Base-by-base conservation (phyloP, 1,139 yeast species). In the Debaryomyces robertsiae region DNA sequence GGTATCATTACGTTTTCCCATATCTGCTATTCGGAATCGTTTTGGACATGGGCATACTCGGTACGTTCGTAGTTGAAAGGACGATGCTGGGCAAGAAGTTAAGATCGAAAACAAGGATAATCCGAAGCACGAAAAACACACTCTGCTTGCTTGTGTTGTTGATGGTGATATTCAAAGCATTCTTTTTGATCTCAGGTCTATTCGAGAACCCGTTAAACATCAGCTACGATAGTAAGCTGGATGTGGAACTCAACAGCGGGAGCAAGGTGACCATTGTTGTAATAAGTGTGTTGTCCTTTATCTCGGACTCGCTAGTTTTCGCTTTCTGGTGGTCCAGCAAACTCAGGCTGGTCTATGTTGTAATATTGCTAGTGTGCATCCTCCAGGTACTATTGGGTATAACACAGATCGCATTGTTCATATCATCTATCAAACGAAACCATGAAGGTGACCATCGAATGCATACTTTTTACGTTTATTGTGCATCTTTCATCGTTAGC, bases 301-400 rank as follows among this genome's bases (percentile, higher is more conserved):
- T 53, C 14, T 39, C 42, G 19, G 51, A 53, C 40, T 46, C 47
- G 11, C 40, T 45, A 2, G 38, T 52, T 11, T 41, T 53, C 18
- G 36, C 44, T 9, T 41, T 49, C 6, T 47, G 52, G 48, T 50
- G 56, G 54, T 42, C 44, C 11, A 38, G 45, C 3, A 37, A 38
- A 25, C 36, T 48, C 13, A 42, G 50, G 18, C 37, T 49, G 11
- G 42, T 47, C 27, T 40, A 44, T 32, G 35, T 24, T 46, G 38
- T 38, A 52, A 14, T 46, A 54, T 41, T 46, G 45, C n/a, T 30
- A 44, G 2, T 30, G 43, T 52, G 50, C 18, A 31, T 52, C 3
- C 34, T 46, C 9, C 48, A 48, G 27, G 44, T 54, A 17, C 39
- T 54, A 30, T 40, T 55, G 17, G 48, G 55, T 3, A 47, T 54